Conservation (phyloP, 495 filamentous ascomycete species). For the Endocarpon pusillum region DNA sequence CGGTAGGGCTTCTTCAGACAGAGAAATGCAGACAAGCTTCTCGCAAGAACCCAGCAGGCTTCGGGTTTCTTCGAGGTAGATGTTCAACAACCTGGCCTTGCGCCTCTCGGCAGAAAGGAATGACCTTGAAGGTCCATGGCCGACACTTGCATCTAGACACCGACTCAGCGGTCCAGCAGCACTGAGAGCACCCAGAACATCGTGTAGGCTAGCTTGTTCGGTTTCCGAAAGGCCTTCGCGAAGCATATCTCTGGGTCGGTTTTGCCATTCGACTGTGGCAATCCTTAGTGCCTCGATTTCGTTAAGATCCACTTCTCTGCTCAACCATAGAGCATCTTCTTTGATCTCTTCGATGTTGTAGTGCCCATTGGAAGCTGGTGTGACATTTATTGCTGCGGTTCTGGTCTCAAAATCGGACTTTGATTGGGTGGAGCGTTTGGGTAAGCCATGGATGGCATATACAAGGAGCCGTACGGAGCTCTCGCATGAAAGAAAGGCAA, state of each 20-base stretch:
- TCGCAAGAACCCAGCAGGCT: not conserved
- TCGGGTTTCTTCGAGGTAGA: conserved; percentile 53
- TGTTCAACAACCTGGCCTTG: conserved; percentile 41
- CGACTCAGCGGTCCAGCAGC: too few species aligned
- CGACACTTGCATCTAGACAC: too few species aligned
- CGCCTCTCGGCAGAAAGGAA: conserved; percentile 41
- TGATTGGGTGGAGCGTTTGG: conserved; percentile 35
- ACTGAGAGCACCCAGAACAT: conserved; percentile 42
- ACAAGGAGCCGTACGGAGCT: conserved; percentile 47
- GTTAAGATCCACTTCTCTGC: conserved; percentile 55
- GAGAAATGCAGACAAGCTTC: too few species aligned
- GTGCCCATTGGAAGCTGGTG: conserved; percentile 44
- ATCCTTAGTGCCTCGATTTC: conserved; percentile 71
- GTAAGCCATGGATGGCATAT: conserved; percentile 44
- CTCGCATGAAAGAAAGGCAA: conserved; percentile 50
- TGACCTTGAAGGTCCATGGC: too few species aligned
- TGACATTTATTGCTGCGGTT: conserved; percentile 79
- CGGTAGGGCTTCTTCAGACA: not conserved
- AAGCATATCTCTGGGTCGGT: conserved; percentile 45
- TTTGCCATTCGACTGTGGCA: conserved; percentile 69
- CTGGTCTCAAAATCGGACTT: conserved; percentile 68
- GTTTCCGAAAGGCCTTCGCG: conserved; percentile 47
- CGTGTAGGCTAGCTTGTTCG: conserved; percentile 47
- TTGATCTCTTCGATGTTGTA: conserved; percentile 73
- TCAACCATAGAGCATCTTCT: conserved; percentile 71